Conservation (phyloP, 1,139 yeast species). For the Diutina neorugosa region DNA sequence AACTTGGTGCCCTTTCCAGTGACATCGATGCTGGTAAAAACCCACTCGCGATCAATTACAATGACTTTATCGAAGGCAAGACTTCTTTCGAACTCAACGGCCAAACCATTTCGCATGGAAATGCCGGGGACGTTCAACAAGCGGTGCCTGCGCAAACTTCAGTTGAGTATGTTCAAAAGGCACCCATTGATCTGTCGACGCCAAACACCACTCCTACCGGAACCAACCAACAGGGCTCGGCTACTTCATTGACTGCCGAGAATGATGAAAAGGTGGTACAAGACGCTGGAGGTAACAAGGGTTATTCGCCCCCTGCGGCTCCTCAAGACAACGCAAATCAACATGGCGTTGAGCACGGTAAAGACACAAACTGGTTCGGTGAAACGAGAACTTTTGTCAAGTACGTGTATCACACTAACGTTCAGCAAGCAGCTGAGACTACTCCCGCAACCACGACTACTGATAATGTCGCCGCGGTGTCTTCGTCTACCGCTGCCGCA, state of each 20-base stretch:
- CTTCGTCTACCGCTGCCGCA: background rate
- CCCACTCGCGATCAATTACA: background rate
- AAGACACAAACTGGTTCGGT: constrained; percentile 1
- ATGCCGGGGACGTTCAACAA: background rate
- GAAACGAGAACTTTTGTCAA: background rate
- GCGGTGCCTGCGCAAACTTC: background rate
- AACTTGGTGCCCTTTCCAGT: background rate
- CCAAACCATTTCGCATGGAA: background rate
- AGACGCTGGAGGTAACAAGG: too few species aligned
- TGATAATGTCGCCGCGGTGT: background rate
- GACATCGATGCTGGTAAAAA: background rate
- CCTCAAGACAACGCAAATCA: too few species aligned
- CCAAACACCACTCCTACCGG: background rate
- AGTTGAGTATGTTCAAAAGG: background rate
- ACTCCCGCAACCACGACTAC: background rate
- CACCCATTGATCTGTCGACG: too few species aligned
- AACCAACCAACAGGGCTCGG: background rate
- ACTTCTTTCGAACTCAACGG: background rate
- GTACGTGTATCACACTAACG: background rate
- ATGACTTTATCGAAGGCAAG: background rate
- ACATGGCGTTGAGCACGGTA: background rate
- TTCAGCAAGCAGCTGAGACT: background rate
- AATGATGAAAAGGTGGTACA: background rate
- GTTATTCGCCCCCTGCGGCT: too few species aligned
- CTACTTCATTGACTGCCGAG: background rate